Conservation (phyloP, 352 stramenopile genomes). For the Phytophthora sansomeana region DNA sequence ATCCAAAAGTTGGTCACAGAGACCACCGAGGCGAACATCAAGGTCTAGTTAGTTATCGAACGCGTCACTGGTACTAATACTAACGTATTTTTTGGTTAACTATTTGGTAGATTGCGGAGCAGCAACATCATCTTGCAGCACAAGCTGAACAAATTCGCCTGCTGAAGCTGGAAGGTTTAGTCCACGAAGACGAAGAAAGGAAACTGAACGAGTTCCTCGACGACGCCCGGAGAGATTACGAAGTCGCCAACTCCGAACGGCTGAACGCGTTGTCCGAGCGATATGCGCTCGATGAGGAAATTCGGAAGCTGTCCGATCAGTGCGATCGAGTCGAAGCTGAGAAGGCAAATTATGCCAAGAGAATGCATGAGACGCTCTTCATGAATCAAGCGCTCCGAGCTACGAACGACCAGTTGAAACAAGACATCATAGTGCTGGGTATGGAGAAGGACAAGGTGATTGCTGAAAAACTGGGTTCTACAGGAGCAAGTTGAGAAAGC, state of each 20-base stretch:
- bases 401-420: conserved; percentile 72
- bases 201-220: conserved; percentile 68
- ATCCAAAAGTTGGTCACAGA: conserved; percentile 60
- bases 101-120: conserved; percentile 44
- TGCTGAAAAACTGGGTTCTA: conserved; percentile 46
- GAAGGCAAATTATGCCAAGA: conserved; percentile 64
- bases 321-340: conserved; percentile 63
- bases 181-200: conserved; percentile 73
- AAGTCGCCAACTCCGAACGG: conserved; percentile 73
- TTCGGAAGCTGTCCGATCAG: conserved; percentile 60
- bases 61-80: neutral
- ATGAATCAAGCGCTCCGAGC: conserved; percentile 79
- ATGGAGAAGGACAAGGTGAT: conserved; percentile 71
- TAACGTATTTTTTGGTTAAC: neutral
- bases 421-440: conserved; percentile 53
- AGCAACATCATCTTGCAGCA: conserved; percentile 41
- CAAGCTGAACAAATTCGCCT: conserved; percentile 63
- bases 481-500: conserved; percentile 43
- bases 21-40: conserved; percentile 41
- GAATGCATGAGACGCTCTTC: conserved; percentile 79
- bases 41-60: conserved; percentile 23
- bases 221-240: conserved; percentile 63
- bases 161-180: conserved; percentile 70
- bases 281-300: conserved; percentile 70
- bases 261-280: conserved; percentile 70